A percentile compares a stretch with the other conserved stretches of the same genome.
phyloP scores from a whole-genome alignment of 2,329 filamentous ascomycete genomes.

The Ceratocystis variospora region DNA sequence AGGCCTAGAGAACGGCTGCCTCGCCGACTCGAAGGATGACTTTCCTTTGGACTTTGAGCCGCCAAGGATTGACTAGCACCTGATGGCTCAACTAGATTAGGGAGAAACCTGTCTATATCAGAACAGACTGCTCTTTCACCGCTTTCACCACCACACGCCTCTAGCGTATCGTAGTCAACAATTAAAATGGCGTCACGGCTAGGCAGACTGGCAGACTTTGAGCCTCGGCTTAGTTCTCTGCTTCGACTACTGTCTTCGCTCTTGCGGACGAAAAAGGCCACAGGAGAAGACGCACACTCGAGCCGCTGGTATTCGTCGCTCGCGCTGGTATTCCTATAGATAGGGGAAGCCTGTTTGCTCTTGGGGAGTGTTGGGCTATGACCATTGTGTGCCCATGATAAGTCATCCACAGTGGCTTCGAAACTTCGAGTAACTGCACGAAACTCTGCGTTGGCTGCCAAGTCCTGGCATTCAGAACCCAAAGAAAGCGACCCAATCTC shows the following conservation, averaged over 20 bases:
- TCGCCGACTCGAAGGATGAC: not conserved
- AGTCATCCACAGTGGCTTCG: not conserved
- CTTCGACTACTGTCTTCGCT: not conserved
- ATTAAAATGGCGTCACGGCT: conserved; percentile 4
- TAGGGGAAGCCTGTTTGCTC: not conserved
- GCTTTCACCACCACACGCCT: not conserved
- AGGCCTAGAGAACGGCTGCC: not conserved
- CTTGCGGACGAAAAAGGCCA: not conserved
- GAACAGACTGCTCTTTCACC: not conserved
- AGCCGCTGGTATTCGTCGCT: conserved; percentile 7
- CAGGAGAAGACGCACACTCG: conserved; percentile 5
- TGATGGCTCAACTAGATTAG: not conserved
- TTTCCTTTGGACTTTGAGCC: not conserved
- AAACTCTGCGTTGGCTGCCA: not conserved
- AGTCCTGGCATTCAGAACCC: not conserved
- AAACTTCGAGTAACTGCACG: not conserved
- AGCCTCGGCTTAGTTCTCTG: not conserved
- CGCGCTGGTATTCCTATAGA: not conserved
- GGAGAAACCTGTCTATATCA: not conserved
- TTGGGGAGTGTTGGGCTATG: not conserved
- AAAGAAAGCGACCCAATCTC: not conserved
- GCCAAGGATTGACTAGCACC: not conserved
- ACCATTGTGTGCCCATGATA: not conserved
- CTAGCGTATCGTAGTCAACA: conserved; percentile 1
- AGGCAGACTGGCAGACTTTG: not conserved